Evolutionary conservation across 2,329 filamentous ascomycete species (phyloP).

Genomic region (Decorospora gaudefroyi): DNA sequence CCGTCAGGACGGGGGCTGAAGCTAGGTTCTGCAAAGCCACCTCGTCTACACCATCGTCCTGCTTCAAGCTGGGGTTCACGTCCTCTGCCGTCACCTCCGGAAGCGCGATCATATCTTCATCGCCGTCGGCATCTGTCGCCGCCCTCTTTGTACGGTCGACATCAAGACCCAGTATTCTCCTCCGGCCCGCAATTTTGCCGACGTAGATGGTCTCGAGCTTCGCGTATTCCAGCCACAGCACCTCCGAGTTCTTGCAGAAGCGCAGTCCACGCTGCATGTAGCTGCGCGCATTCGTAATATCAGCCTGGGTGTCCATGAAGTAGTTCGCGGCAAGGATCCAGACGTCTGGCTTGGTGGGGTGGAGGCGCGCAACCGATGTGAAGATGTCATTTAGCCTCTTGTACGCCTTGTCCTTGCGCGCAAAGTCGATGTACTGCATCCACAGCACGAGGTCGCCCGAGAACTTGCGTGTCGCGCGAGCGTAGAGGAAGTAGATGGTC

Average conservation of each 20-base stretch:
- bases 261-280: conserved; percentile 88
- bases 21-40: conserved; percentile 66
- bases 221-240: conserved; percentile 87
- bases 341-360: conserved; percentile 78
- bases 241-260: conserved; percentile 77
- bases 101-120: conserved; percentile 58
- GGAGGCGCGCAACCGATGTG: conserved; percentile 75
- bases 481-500: conserved; percentile 86
- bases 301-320: conserved; percentile 75
- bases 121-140: conserved; percentile 52
- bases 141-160: conserved; percentile 50
- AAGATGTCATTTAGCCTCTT: conserved; percentile 65
- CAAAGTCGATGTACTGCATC: conserved; percentile 87
- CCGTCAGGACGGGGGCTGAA: conserved; percentile 79
- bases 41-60: conserved; percentile 57
- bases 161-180: conserved; percentile 68
- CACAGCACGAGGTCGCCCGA: conserved; percentile 80
- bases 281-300: conserved; percentile 82
- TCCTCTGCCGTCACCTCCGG: conserved; percentile 66
- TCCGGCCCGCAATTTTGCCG: conserved; percentile 75
- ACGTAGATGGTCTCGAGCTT: conserved; percentile 93
- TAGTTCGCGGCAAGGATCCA: conserved; percentile 85
- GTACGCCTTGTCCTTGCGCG: conserved; percentile 66
- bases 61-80: conserved; percentile 59
- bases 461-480: conserved; percentile 82